These are phyloP conservation scores for Vickermania spadyakhi DNA, from an alignment of 208 protist species.

Conservation along the genomic window DNA sequence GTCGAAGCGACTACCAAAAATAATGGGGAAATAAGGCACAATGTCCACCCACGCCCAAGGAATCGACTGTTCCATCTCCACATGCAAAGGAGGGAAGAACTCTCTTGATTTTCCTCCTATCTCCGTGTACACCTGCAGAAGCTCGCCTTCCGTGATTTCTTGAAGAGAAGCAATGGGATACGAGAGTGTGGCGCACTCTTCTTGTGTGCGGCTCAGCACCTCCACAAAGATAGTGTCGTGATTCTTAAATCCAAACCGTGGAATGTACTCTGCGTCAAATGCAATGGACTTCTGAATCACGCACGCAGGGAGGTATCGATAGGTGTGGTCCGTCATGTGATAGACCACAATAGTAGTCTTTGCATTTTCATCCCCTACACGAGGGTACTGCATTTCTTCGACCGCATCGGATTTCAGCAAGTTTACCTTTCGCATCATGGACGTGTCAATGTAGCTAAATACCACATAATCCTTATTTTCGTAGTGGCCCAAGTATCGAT, in stretches of 20 bases:
- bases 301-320: constrained; percentile 33
- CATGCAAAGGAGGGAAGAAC: constrained; percentile 5
- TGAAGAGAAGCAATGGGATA: constrained; percentile 43
- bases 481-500: constrained; percentile 78
- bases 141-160: constrained; percentile 17
- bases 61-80: constrained; percentile 50
- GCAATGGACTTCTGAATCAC: constrained; percentile 12
- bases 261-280: constrained; percentile 67
- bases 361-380: constrained; percentile 72
- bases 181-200: constrained; percentile 45
- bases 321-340: constrained; percentile 16
- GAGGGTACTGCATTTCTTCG: constrained; percentile 68
- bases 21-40: constrained; percentile 22
- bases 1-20: constrained; percentile 40
- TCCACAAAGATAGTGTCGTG: constrained; percentile 49
- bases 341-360: constrained; percentile 47
- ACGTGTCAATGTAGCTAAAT: constrained; percentile 70
- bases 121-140: constrained; percentile 8
- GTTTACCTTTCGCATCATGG: constrained; percentile 45
- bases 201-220: constrained; percentile 56
- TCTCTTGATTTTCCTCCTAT: constrained; percentile 3
- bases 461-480: constrained; percentile 55
- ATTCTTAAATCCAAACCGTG: constrained; percentile 76
- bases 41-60: constrained; percentile 77
- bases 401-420: constrained; percentile 27